Evolutionary conservation across 2,329 filamentous ascomycete species (phyloP), one percentile per base, ranked within the genome.

Genomic region (Sarocladium kiliense): DNA sequence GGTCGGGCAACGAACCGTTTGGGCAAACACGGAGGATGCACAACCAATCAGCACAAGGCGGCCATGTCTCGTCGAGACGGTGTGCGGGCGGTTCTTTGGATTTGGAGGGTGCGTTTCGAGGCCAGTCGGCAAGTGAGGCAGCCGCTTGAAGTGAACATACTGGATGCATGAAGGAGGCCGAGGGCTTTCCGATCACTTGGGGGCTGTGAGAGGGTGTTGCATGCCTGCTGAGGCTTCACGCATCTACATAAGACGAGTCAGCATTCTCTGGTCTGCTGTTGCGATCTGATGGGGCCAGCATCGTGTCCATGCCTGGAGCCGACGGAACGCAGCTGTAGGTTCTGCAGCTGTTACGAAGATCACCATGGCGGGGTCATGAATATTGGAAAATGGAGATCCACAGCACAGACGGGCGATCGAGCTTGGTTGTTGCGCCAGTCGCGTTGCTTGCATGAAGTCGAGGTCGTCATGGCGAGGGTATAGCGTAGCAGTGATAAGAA

Each of bases 381-480:
- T 49, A 49, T 16, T 27, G 16, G 23, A 49, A 30, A 9, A 19
- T 30, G 21, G 23, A n/a, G 26, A 30, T 3, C 21, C 30, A 49
- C 30, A 49, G 25, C 21, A 11, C 44, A 23, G 7, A 21, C 39
- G 39, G 39, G 39, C 39, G 39, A 44, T 44, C 44, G 16, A 27
- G 5, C 9, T 9, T 49, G 26, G 44, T 49, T 49, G 23, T 49
- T 49, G 44, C 44, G 30, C 44, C 44, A 49, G 44, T 49, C 25
- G 44, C 21, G 30, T 49, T 30, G 25, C 44, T 27, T 27, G 25
- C 44, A 49, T 49, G n/a, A 23, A 25, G 41, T 25, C 41, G 12
- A 45, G 11, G 18, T 18, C 12, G 41, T 25, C 41, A 23, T 45
- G 41, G 19, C 25, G 23, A 45, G 41, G 41, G 19, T 45, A 23